phyloP scores from a whole-genome alignment of 2,329 filamentous ascomycete genomes.

The Anisogramma anomala region DNA sequence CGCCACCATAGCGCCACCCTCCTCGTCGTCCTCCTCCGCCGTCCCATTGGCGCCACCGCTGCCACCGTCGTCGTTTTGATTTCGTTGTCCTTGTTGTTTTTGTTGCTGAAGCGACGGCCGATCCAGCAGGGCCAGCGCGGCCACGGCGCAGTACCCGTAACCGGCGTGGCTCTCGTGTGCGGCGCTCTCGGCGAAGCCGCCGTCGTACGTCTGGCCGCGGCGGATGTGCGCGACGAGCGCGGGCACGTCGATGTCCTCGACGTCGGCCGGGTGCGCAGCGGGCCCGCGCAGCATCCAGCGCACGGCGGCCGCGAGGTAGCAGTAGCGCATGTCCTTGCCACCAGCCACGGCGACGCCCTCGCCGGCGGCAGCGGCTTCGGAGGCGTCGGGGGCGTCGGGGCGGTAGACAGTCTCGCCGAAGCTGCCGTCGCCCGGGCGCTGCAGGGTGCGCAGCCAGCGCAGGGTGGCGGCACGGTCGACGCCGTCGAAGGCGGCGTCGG shows the following conservation, averaged over 20 bases:
- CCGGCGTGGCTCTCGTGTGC: slow-evolving; percentile 81
- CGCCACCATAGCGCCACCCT: slow-evolving; percentile 24
- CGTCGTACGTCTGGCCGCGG: slow-evolving; percentile 59
- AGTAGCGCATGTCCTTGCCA: slow-evolving; percentile 75
- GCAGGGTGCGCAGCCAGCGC: slow-evolving; percentile 62
- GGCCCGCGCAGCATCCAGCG: slow-evolving; percentile 68
- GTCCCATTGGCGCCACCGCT: no score
- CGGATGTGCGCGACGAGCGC: slow-evolving; percentile 60
- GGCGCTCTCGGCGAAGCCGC: slow-evolving; percentile 67
- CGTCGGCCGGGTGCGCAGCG: slow-evolving; percentile 39
- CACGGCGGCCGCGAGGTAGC: slow-evolving; percentile 71
- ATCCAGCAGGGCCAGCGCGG: slow-evolving; percentile 64
- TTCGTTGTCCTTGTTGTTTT: no score
- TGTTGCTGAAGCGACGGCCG: slow-evolving; percentile 40
- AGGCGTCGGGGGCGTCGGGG: slow-evolving; percentile 12
- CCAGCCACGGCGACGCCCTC: slow-evolving; percentile 51
- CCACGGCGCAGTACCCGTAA: slow-evolving; percentile 81
- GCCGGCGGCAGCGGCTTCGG: slow-evolving; percentile 12
- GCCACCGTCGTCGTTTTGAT: slow-evolving; percentile 19
- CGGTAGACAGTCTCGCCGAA: slow-evolving; percentile 73
- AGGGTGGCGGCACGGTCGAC: slow-evolving; percentile 60
- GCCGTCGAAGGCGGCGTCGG: slow-evolving; percentile 38
- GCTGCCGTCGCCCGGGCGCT: slow-evolving; percentile 66
- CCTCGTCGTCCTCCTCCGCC: slow-evolving; percentile 9
- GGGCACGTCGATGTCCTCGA: slow-evolving; percentile 65